A percentile compares a stretch with the other conserved stretches of the same genome.
Conservation (phyloP, 2,329 filamentous ascomycete species). For the Microsporum audouinii region DNA sequence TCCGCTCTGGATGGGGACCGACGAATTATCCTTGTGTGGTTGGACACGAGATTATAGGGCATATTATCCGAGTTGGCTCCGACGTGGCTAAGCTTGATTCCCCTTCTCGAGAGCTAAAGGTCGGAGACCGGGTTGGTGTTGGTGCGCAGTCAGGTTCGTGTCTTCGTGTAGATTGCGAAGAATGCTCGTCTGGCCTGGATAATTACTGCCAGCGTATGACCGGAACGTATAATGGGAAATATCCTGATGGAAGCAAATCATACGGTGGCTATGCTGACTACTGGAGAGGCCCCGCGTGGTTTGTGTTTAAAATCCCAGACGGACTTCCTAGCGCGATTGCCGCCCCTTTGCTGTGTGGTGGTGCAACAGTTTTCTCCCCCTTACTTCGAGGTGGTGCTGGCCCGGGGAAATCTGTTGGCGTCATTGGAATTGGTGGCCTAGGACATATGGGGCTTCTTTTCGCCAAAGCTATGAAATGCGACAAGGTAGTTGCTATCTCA, state of each 20-base stretch:
- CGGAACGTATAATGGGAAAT: slow-evolving; percentile 29
- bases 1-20: slow-evolving; percentile 46
- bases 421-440: slow-evolving; percentile 61
- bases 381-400: slow-evolving; percentile 56
- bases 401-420: slow-evolving; percentile 58
- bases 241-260: slow-evolving; percentile 37
- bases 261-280: slow-evolving; percentile 55
- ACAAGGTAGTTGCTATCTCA: slow-evolving; percentile 48
- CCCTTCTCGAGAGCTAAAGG: slow-evolving; percentile 40
- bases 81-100: slow-evolving; percentile 44
- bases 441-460: slow-evolving; percentile 64
- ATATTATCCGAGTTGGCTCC: slow-evolving; percentile 54
- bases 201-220: slow-evolving; percentile 31
- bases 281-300: slow-evolving; percentile 46
- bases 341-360: slow-evolving; percentile 65
- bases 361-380: slow-evolving; percentile 62
- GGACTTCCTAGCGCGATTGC: slow-evolving; percentile 39
- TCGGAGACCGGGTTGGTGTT: slow-evolving; percentile 56
- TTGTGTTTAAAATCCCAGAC: slow-evolving; percentile 48
- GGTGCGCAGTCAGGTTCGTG: slow-evolving; percentile 53
- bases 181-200: slow-evolving; percentile 29
- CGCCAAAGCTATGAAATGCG: slow-evolving; percentile 57
- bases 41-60: slow-evolving; percentile 55
- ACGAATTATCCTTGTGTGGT: slow-evolving; percentile 43
- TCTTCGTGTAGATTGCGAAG: slow-evolving; percentile 32